Evolutionary conservation across 768 basidiomycete genomes (phyloP).

Genomic region (Psilocybe sp.): DNA sequence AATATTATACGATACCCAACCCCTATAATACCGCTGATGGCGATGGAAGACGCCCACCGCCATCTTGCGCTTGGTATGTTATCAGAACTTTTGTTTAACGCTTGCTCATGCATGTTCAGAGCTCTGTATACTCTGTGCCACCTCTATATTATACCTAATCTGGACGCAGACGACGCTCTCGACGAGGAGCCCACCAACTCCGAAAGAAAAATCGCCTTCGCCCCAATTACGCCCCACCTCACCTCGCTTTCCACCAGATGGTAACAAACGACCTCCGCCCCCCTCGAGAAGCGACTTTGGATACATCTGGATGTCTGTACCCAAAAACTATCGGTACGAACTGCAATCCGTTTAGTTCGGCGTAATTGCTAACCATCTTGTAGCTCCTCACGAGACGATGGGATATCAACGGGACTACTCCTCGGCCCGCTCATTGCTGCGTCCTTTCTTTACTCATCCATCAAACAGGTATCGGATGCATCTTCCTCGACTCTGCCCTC

Average conservation of each 20-base stretch:
- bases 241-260: conserved; percentile 35
- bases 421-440: conserved; percentile 79
- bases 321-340: conserved; percentile 77
- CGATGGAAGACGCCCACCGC: conserved; percentile 26
- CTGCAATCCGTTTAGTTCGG: not conserved
- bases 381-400: conserved; percentile 84
- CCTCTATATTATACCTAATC: conserved; percentile 57
- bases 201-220: conserved; percentile 14
- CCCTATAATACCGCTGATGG: conserved; percentile 19
- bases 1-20: conserved; percentile 39
- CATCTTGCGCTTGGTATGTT: conserved; percentile 54
- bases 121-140: conserved; percentile 50
- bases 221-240: conserved; percentile 32
- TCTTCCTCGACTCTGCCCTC: conserved; percentile 40
- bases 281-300: conserved; percentile 49
- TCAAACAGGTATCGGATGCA: conserved; percentile 26
- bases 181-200: conserved; percentile 12
- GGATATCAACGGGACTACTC: conserved; percentile 79
- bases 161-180: conserved; percentile 56
- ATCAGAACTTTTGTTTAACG: not conserved
- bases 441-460: conserved; percentile 58
- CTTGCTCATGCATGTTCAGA: conserved; percentile 36
- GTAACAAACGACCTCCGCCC: conserved; percentile 36
- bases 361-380: conserved; percentile 4
- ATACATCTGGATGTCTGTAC: conserved; percentile 88